Percentiles rank a stretch among this genome's conserved stretches.
phyloP scores from a whole-genome alignment of 177 flowering plant genomes.

The Vitis hybrid region DNA sequence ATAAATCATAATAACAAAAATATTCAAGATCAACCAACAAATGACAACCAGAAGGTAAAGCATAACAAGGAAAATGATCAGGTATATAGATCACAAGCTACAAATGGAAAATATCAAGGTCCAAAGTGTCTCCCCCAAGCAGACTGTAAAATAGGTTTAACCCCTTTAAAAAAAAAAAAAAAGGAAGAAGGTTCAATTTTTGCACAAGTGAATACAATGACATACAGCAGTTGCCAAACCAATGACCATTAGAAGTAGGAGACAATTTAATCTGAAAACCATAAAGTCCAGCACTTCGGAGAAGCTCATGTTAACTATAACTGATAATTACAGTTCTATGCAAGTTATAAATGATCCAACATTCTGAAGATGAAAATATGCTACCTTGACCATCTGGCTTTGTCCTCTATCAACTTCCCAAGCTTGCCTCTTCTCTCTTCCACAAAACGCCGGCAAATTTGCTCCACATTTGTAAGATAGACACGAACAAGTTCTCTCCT shows the following conservation, averaged over 20 bases:
- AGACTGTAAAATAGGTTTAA: neutral
- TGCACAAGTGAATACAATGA: too few species aligned
- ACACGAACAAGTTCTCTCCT: constrained; percentile 97
- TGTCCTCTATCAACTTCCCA: constrained; percentile 82
- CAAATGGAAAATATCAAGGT: neutral
- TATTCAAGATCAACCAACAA: neutral
- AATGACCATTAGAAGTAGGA: too few species aligned
- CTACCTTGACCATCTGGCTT: constrained; percentile 94
- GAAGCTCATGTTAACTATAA: neutral
- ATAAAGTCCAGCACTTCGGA: too few species aligned
- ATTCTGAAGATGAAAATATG: constrained; percentile 4
- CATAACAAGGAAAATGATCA: neutral
- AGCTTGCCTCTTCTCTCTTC: constrained; percentile 90
- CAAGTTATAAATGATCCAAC: too few species aligned
- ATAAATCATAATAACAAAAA: neutral
- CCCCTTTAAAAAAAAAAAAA: neutral
- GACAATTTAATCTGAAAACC: too few species aligned
- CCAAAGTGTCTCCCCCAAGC: neutral
- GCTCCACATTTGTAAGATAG: constrained; percentile 92
- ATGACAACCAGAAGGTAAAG: too few species aligned
- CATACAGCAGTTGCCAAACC: too few species aligned
- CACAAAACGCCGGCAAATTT: constrained; percentile 84
- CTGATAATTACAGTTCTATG: neutral
- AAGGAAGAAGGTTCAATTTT: neutral
- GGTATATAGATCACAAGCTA: neutral